phyloP scores from a whole-genome alignment of 176 grass and related monocot species.

The Triticum timopheevii region DNA sequence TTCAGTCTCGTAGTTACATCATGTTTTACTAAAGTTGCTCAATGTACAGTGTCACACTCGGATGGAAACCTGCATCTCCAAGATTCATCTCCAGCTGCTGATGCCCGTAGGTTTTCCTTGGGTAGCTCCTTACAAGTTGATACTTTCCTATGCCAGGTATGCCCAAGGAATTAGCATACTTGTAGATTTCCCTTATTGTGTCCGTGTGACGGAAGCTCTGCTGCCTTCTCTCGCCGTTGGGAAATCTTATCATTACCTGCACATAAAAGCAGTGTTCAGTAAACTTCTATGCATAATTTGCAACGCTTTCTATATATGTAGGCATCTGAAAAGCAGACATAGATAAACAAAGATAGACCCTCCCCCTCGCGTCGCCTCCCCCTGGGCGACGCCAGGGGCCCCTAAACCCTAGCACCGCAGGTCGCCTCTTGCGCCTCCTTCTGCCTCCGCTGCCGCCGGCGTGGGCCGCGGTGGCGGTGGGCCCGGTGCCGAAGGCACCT shows the following conservation, averaged over 20 bases:
- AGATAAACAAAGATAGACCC: too few species aligned
- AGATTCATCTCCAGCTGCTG: constrained; percentile 58
- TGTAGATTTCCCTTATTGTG: constrained; percentile 61
- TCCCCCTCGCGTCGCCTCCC: too few species aligned
- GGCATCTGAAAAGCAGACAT: too few species aligned
- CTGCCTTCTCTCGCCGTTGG: constrained; percentile 58
- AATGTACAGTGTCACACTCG: constrained; percentile 61
- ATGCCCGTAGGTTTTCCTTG: constrained; percentile 56
- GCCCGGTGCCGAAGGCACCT: too few species aligned
- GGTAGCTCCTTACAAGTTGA: constrained; percentile 51
- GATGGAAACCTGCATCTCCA: constrained; percentile 66
- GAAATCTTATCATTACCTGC: constrained; percentile 79
- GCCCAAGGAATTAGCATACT: constrained; percentile 35
- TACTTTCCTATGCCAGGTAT: constrained; percentile 58
- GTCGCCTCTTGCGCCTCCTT: too few species aligned
- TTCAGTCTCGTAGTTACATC: neutral
- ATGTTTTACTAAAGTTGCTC: constrained; percentile 50
- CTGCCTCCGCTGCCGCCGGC: too few species aligned
- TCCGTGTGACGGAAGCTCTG: constrained; percentile 51
- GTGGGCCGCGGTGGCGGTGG: too few species aligned
- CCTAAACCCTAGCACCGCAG: too few species aligned
- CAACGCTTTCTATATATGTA: neutral
- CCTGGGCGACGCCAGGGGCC: too few species aligned
- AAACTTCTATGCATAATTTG: neutral
- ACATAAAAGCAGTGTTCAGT: neutral